These are phyloP conservation scores for Spinacia oleracea DNA, from an alignment of 179 eudicot species.

Conservation along the genomic window DNA sequence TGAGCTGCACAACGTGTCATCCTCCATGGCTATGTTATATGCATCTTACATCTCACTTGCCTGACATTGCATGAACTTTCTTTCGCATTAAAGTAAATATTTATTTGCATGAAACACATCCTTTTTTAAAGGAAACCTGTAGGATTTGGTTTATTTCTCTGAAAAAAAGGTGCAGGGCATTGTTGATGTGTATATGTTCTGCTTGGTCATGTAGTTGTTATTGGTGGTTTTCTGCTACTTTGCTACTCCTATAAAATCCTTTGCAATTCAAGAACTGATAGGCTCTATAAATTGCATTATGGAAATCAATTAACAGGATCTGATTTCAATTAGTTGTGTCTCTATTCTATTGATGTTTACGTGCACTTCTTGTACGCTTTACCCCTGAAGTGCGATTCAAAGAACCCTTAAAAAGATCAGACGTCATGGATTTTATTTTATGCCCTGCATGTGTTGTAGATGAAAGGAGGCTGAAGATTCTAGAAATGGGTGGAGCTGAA, in stretches of 20 bases:
- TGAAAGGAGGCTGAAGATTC: slow-evolving; percentile 80
- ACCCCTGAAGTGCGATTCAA: not conserved
- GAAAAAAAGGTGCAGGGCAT: not conserved
- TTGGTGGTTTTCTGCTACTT: not conserved
- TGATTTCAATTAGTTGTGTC: not conserved
- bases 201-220: not conserved
- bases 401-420: not conserved
- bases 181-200: not conserved
- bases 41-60: not conserved
- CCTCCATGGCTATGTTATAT: not conserved
- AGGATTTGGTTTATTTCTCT: not conserved
- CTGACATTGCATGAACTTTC: not conserved
- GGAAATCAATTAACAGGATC: not conserved
- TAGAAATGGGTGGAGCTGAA: slow-evolving; percentile 84
- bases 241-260: not conserved
- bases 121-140: not conserved
- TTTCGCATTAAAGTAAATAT: not conserved
- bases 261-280: not conserved
- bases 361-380: not conserved
- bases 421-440: not conserved
- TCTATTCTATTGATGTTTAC: not conserved
- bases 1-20: not conserved
- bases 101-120: not conserved
- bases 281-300: slow-evolving; percentile 5
- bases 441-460: slow-evolving; percentile 39